These are phyloP conservation scores for Diplosphaera chodatii DNA, from an alignment of 139 green algal species.

Conservation along the genomic window DNA sequence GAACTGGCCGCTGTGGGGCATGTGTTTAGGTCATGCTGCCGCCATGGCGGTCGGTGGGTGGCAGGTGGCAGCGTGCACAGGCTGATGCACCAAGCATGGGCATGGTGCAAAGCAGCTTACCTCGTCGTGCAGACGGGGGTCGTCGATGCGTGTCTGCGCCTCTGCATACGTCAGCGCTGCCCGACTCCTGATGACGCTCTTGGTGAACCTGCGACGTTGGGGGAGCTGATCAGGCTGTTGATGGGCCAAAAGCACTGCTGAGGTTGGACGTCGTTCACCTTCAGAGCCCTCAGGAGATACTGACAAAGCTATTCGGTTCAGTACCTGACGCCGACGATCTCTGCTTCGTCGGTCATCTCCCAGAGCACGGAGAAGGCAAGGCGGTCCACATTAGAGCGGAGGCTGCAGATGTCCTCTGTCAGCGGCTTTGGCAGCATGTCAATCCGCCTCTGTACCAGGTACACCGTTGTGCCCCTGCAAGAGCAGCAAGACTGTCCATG, in stretches of 20 bases:
- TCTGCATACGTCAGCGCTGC: slow-evolving; percentile 89
- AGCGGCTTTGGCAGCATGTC: slow-evolving; percentile 92
- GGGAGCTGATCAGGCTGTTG: no score
- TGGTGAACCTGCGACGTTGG: slow-evolving; percentile 62
- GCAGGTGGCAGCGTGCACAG: no score
- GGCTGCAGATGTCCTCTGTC: slow-evolving; percentile 90
- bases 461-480: slow-evolving; percentile 58
- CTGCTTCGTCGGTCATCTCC: slow-evolving; percentile 70
- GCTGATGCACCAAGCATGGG: no score
- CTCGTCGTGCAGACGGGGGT: slow-evolving; percentile 59
- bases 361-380: slow-evolving; percentile 91
- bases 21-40: no score
- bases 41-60: no score
- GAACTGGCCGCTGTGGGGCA: no score
- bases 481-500: not conserved
- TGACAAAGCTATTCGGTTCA: no score
- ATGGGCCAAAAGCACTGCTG: no score
- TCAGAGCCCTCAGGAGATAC: no score
- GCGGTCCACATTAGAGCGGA: slow-evolving; percentile 68
- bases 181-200: slow-evolving; percentile 72
- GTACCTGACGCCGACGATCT: slow-evolving; percentile 29
- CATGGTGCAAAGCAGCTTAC: no score
- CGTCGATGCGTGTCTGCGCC: slow-evolving; percentile 89
- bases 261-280: no score
- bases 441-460: slow-evolving; percentile 81